phyloP scores from a whole-genome alignment of 164 flowering plant species.

The Dillenia turbinata region DNA sequence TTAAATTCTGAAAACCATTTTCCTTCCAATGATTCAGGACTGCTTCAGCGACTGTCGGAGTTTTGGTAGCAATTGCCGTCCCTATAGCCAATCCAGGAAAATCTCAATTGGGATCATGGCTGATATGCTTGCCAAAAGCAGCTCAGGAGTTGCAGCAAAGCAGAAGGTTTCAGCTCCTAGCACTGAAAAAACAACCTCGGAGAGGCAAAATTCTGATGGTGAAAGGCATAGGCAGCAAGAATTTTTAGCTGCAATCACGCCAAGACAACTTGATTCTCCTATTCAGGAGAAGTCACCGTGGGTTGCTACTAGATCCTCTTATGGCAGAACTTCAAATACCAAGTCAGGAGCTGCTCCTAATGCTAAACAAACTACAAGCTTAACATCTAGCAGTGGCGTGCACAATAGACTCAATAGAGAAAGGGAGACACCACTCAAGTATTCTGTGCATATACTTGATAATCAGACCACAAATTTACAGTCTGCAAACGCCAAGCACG shows the following conservation, averaged over 20 bases:
- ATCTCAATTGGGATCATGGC: constrained; percentile 67
- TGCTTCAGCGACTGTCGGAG: constrained; percentile 34
- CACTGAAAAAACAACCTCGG: constrained; percentile 18
- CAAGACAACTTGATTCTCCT: constrained; percentile 23
- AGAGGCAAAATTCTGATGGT: constrained; percentile 11
- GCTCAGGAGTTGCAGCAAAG: constrained; percentile 25
- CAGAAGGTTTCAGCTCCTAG: constrained; percentile 13
- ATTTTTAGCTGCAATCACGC: constrained; percentile 4
- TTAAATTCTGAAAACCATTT: background rate
- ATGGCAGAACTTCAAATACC: constrained; percentile 20
- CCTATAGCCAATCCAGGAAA: constrained; percentile 62
- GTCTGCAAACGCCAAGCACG: constrained; percentile 20
- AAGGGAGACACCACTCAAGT: constrained; percentile 17
- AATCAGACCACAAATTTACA: constrained; percentile 24
- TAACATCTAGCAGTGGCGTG: constrained; percentile 12
- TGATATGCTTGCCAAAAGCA: constrained; percentile 26
- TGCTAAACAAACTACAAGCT: constrained; percentile 18
- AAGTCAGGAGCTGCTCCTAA: constrained; percentile 13
- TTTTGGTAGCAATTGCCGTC: constrained; percentile 46
- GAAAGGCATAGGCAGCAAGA: constrained; percentile 15
- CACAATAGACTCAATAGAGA: constrained; percentile 14
- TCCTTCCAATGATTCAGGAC: constrained; percentile 34
- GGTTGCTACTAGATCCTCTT: constrained; percentile 34
- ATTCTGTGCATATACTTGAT: constrained; percentile 27
- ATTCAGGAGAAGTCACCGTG: constrained; percentile 41